phyloP scores from a whole-genome alignment of 495 filamentous ascomycete genomes.

The Sabuloglossum arenarium region DNA sequence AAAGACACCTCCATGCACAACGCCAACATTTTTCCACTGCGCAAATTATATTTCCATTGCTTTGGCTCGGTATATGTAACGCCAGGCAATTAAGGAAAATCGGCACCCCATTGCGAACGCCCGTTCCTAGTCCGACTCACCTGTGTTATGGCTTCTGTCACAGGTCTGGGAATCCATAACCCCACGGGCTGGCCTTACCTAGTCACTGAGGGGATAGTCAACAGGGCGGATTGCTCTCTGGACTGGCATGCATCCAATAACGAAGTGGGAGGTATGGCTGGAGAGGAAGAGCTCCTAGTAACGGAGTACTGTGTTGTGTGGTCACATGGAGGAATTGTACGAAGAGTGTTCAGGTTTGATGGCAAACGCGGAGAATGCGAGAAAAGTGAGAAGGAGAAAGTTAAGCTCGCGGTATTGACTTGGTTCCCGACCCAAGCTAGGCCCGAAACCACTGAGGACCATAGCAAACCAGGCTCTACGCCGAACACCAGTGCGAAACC shows the following conservation, averaged over 20 bases:
- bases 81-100: neutral
- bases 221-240: slow-evolving; percentile 39
- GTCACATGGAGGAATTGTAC: slow-evolving; percentile 71
- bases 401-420: slow-evolving; percentile 68
- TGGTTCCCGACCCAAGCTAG: slow-evolving; percentile 38
- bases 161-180: slow-evolving; percentile 71
- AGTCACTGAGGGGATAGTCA: slow-evolving; percentile 59
- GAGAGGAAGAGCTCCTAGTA: slow-evolving; percentile 61
- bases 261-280: slow-evolving; percentile 22
- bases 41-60: neutral
- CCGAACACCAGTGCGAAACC: neutral
- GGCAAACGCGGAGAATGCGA: slow-evolving; percentile 4
- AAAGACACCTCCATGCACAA: neutral
- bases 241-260: slow-evolving; percentile 42
- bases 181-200: slow-evolving; percentile 68
- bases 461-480: neutral
- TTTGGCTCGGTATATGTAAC: neutral
- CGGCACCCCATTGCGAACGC: neutral
- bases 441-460: neutral
- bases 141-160: slow-evolving; percentile 59
- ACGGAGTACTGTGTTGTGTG: slow-evolving; percentile 74
- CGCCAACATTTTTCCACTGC: neutral
- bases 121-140: neutral
- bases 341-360: slow-evolving; percentile 71
- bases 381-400: slow-evolving; percentile 14